Evolutionary conservation across 805 yeast species (phyloP).

Genomic region (Pachysolen tannophilus): DNA sequence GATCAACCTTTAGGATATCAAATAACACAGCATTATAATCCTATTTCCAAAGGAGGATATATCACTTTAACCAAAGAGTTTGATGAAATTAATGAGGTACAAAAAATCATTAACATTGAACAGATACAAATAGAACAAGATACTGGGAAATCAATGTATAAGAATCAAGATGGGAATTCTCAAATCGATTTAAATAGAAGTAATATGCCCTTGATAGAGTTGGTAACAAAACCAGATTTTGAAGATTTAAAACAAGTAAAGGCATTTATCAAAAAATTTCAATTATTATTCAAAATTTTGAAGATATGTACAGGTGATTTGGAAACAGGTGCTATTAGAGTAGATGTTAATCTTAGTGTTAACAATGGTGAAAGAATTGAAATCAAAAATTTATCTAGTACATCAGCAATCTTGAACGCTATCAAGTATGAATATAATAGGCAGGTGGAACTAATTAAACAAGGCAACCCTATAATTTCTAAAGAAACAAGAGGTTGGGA

Average conservation of each 20-base stretch:
- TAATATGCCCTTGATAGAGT: constrained; percentile 79
- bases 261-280: constrained; percentile 76
- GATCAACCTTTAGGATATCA: constrained; percentile 97
- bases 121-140: constrained; percentile 95
- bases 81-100: constrained; percentile 43
- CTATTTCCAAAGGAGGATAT: constrained; percentile 65
- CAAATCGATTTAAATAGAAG: constrained; percentile 77
- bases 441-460: constrained; percentile 45
- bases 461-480: constrained; percentile 15
- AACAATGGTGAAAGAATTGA: constrained; percentile 71
- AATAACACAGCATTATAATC: constrained; percentile 81
- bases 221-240: constrained; percentile 89
- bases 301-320: constrained; percentile 82
- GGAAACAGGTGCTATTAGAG: constrained; percentile 92
- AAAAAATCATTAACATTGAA: constrained; percentile 48
- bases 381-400: constrained; percentile 80
- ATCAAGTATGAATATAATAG: constrained; percentile 64
- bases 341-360: constrained; percentile 89
- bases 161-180: constrained; percentile 27
- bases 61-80: constrained; percentile 37
- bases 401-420: constrained; percentile 73
- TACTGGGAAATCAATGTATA: constrained; percentile 73
- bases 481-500: constrained; percentile 90
- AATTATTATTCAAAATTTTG: constrained; percentile 57
- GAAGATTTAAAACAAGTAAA: constrained; percentile 57